A percentile compares a stretch with the other conserved stretches of the same genome.
These are phyloP conservation scores for Erigeron canadensis DNA, from an alignment of 129 eudicot genomes.

Conservation along the genomic window DNA sequence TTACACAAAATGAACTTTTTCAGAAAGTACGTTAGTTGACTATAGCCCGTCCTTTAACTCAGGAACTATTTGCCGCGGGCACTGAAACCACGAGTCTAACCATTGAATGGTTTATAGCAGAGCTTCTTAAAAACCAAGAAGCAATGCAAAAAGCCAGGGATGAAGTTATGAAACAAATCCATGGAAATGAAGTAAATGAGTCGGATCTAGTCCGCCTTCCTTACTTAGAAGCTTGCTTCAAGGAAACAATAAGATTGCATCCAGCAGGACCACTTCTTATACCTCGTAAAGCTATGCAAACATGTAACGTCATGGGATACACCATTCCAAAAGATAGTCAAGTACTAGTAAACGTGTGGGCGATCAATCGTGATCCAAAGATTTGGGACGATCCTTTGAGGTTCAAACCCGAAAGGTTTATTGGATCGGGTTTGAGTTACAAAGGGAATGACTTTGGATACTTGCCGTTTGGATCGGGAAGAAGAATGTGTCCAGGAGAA, in stretches of 20 bases:
- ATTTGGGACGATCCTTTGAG: conserved; percentile 22
- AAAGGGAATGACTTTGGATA: conserved; percentile 19
- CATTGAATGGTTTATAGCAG: conserved; percentile 17
- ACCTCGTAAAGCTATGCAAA: background rate
- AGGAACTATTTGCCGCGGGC: conserved; percentile 7
- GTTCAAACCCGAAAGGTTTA: conserved; percentile 24
- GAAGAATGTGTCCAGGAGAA: conserved; percentile 8
- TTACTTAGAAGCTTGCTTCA: background rate
- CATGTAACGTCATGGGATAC: conserved; percentile 18
- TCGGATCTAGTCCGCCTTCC: background rate
- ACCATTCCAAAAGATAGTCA: conserved; percentile 18
- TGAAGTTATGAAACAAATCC: background rate
- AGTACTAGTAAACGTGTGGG: conserved; percentile 30
- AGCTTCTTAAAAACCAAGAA: conserved; percentile 16
- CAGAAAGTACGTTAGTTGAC: no score
- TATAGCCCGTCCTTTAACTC: no score
- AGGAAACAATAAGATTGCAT: conserved; percentile 1
- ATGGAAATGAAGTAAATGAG: background rate
- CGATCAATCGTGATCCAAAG: conserved; percentile 18
- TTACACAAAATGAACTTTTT: no score
- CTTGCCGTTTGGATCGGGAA: conserved; percentile 26
- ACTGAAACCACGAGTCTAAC: conserved; percentile 3
- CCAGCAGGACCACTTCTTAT: background rate
- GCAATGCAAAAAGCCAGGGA: conserved; percentile 13
- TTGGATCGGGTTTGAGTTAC: conserved; percentile 13